Evolutionary conservation across 495 filamentous ascomycete species (phyloP).

Genomic region (Tuber magnatum): DNA sequence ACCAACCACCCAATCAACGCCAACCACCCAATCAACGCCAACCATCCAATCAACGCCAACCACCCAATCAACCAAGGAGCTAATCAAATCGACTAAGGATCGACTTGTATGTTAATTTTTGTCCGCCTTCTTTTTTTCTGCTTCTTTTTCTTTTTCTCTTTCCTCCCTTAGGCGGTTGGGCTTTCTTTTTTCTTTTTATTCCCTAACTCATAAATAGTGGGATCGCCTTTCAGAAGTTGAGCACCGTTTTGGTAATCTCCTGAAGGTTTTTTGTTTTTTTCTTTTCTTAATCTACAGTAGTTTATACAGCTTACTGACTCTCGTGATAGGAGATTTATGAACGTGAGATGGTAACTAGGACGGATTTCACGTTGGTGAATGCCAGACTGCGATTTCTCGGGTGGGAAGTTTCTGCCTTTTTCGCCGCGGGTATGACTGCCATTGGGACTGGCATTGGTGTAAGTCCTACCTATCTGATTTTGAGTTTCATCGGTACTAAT

Average conservation of each 20-base stretch:
- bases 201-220: not conserved
- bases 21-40: not conserved
- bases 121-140: not conserved
- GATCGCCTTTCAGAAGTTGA: not conserved
- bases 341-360: not conserved
- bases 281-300: not conserved
- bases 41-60: not conserved
- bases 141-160: not conserved
- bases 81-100: not conserved
- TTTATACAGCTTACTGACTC: not conserved
- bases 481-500: too few species aligned
- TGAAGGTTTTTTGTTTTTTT: not conserved
- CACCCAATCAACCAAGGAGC: not conserved
- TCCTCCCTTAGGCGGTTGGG: not conserved
- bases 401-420: too few species aligned
- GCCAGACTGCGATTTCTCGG: too few species aligned
- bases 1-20: too few species aligned
- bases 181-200: not conserved
- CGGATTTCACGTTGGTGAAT: too few species aligned
- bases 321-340: not conserved
- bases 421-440: too few species aligned
- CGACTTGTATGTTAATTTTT: not conserved
- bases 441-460: too few species aligned
- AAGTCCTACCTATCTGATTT: too few species aligned
- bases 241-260: not conserved